Evolutionary conservation across 805 yeast genomes (phyloP).

Genomic region (Candida sonorensis): DNA sequence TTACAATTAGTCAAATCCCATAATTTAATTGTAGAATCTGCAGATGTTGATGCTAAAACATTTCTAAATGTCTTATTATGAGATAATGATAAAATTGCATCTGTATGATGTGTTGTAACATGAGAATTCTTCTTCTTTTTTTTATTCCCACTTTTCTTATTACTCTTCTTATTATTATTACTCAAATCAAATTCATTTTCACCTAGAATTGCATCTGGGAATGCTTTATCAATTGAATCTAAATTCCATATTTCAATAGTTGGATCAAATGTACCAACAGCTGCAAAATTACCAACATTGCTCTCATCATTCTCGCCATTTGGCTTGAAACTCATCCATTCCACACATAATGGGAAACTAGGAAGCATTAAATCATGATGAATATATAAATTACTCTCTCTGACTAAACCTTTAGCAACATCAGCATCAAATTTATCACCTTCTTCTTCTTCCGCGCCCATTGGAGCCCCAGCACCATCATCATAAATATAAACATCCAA

Average conservation of each 20-base stretch:
- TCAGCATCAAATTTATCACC: constrained; percentile 62
- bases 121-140: constrained; percentile 43
- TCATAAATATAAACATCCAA: constrained; percentile 93
- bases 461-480: constrained; percentile 83
- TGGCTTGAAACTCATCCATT: constrained; percentile 83
- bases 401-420: constrained; percentile 62
- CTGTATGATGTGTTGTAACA: constrained; percentile 76
- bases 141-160: constrained; percentile 45
- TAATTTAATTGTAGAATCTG: constrained; percentile 87
- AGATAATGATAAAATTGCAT: constrained; percentile 83
- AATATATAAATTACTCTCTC: constrained; percentile 76
- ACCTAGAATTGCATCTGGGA: constrained; percentile 90
- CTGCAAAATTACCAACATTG: constrained; percentile 83
- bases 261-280: constrained; percentile 95
- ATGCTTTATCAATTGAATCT: constrained; percentile 87
- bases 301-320: constrained; percentile 34
- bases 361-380: constrained; percentile 98
- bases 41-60: constrained; percentile 89
- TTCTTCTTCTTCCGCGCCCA: constrained; percentile 58
- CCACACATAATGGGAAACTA: constrained; percentile 92
- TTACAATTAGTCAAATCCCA: constrained; percentile 81
- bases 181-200: constrained; percentile 47
- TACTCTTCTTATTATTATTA: constrained; percentile 22
- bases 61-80: constrained; percentile 78
- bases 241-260: constrained; percentile 96